Conservation (phyloP, 1,139 yeast species). For the Kodamaea suecica region DNA sequence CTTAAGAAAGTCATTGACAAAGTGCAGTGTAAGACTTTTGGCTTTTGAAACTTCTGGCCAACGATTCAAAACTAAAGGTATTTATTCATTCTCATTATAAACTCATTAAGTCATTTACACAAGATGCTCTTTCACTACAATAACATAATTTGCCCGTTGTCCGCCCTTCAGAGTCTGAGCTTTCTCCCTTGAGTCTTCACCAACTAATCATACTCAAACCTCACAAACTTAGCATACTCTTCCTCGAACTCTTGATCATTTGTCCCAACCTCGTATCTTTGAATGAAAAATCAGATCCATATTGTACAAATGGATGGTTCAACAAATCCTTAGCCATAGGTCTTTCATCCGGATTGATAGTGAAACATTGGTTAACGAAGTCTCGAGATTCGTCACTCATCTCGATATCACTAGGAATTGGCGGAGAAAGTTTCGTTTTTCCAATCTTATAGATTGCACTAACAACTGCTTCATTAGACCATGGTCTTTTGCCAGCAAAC, state of each 20-base stretch:
- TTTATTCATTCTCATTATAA: too few species aligned
- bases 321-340: slow-evolving; percentile 81
- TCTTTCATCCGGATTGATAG: slow-evolving; percentile 72
- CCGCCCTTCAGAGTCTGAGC: too few species aligned
- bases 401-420: slow-evolving; percentile 83
- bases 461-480: slow-evolving; percentile 78
- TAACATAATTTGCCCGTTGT: too few species aligned
- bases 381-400: slow-evolving; percentile 64
- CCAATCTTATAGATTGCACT: slow-evolving; percentile 77
- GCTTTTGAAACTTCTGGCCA: too few species aligned
- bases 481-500: slow-evolving; percentile 84
- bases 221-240: slow-evolving; percentile 15
- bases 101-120: too few species aligned
- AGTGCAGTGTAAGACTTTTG: too few species aligned
- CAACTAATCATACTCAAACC: too few species aligned
- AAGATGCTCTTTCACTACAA: too few species aligned
- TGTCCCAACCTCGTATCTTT: slow-evolving; percentile 60
- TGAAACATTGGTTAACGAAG: slow-evolving; percentile 76
- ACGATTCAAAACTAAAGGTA: too few species aligned
- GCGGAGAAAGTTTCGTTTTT: slow-evolving; percentile 81
- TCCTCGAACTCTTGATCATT: slow-evolving; percentile 33
- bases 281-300: slow-evolving; percentile 53
- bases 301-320: slow-evolving; percentile 58
- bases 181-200: too few species aligned
- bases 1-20: too few species aligned